Percentiles rank a stretch among this genome's conserved stretches.
Conservation (phyloP, 1,284 basidiomycete genomes). For the Cryptococcus neoformans region DNA sequence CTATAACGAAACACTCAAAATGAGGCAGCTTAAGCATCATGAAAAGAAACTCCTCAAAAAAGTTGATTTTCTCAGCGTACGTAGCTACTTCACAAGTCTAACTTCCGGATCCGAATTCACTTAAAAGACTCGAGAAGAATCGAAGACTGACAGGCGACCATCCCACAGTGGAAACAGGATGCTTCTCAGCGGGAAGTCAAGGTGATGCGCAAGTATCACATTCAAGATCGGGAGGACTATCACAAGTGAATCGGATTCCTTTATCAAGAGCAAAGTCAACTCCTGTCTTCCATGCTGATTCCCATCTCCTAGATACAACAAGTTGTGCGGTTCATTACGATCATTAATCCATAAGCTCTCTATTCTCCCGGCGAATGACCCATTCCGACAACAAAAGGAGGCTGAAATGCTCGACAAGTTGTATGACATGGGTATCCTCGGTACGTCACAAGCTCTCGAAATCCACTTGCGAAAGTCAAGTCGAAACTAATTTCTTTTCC, state of each 20-base stretch:
- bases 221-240: constrained; percentile 93
- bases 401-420: constrained; percentile 85
- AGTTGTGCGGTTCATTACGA: constrained; percentile 83
- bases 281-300: no score
- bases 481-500: not conserved
- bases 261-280: not conserved
- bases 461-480: not conserved
- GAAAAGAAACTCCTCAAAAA: constrained; percentile 93
- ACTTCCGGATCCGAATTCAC: not conserved
- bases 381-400: constrained; percentile 83
- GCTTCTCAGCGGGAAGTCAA: constrained; percentile 86
- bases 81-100: constrained; percentile 39
- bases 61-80: constrained; percentile 84
- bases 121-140: not conserved
- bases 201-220: constrained; percentile 93
- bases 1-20: constrained; percentile 52
- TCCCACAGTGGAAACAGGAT: constrained; percentile 94
- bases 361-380: constrained; percentile 83
- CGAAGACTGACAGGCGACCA: constrained; percentile 1
- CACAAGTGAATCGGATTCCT: constrained; percentile 63
- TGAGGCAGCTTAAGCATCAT: constrained; percentile 89
- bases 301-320: constrained; percentile 95
- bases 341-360: constrained; percentile 84
- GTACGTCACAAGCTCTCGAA: constrained; percentile 25
- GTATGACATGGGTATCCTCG: constrained; percentile 94